A percentile compares a stretch with the other conserved stretches of the same genome.
Evolutionary conservation across 768 basidiomycete genomes (phyloP).

Genomic region (Psilocybe tampanensis): DNA sequence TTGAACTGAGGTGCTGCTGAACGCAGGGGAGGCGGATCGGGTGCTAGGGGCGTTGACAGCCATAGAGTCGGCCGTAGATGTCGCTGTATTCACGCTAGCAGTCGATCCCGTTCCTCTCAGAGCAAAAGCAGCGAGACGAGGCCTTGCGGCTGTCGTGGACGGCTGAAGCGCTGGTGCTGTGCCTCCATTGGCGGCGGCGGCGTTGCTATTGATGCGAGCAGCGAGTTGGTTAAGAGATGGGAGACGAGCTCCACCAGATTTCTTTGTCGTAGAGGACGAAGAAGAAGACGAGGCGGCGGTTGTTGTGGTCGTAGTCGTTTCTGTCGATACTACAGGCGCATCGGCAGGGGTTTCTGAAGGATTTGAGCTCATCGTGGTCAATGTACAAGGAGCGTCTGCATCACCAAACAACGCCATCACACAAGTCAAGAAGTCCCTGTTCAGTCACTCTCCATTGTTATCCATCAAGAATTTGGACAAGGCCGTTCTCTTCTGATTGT

Average conservation of each 20-base stretch:
- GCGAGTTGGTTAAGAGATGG: conserved; percentile 84
- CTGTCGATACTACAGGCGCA: conserved; percentile 5
- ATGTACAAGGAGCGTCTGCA: conserved; percentile 14
- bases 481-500: conserved; percentile 10
- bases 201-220: conserved; percentile 65
- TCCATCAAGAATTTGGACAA: conserved; percentile 3
- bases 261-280: conserved; percentile 20
- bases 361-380: conserved; percentile 24
- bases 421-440: background rate
- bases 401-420: conserved; percentile 15
- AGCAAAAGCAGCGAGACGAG: conserved; percentile 73
- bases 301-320: conserved; percentile 4
- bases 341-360: conserved; percentile 11
- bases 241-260: conserved; percentile 40
- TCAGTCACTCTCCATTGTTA: conserved; percentile 7
- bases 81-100: conserved; percentile 50
- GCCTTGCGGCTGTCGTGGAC: conserved; percentile 45
- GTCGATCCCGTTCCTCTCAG: conserved; percentile 64
- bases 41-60: conserved; percentile 70
- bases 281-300: conserved; percentile 9
- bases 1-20: conserved; percentile 48
- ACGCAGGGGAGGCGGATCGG: conserved; percentile 66
- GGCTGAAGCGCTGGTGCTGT: conserved; percentile 22
- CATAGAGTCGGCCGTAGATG: conserved; percentile 62
- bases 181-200: conserved; percentile 27